Conservation (phyloP, 441 rosid species). For the Hura crepitans region DNA sequence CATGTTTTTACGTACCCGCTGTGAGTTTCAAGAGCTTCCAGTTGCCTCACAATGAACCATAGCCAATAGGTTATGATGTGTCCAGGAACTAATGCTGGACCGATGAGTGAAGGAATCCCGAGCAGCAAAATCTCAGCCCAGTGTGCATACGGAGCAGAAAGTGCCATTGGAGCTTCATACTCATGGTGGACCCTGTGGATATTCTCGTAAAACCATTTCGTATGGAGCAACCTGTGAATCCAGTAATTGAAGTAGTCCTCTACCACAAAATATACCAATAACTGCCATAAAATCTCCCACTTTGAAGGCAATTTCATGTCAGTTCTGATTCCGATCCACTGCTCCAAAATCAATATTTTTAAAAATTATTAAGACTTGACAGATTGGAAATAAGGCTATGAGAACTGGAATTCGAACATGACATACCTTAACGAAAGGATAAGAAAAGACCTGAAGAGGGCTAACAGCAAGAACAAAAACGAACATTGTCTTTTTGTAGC, state of each 20-base stretch:
- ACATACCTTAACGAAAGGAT: constrained; percentile 23
- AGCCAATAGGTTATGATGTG: constrained; percentile 68
- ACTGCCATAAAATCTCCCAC: constrained; percentile 48
- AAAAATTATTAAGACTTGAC: too few species aligned
- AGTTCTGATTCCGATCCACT: constrained; percentile 56
- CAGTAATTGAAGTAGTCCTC: constrained; percentile 75
- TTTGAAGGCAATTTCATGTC: constrained; percentile 57
- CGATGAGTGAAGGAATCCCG: constrained; percentile 73
- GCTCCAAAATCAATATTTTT: constrained; percentile 4
- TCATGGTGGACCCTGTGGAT: constrained; percentile 73
- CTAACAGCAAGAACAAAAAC: constrained; percentile 27
- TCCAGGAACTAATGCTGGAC: constrained; percentile 72
- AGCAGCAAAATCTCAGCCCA: constrained; percentile 72
- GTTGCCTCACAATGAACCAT: constrained; percentile 63
- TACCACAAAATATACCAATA: constrained; percentile 52
- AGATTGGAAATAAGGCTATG: too few species aligned
- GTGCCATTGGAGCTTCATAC: constrained; percentile 60
- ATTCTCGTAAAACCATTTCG: constrained; percentile 75
- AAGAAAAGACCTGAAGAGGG: constrained; percentile 34
- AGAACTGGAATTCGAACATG: too few species aligned
- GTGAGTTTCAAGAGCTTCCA: constrained; percentile 76
- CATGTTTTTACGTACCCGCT: constrained; percentile 49
- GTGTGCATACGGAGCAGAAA: constrained; percentile 74
- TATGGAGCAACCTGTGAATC: constrained; percentile 65
- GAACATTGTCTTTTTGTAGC: constrained; percentile 30